A percentile compares a stretch with the other conserved stretches of the same genome.
phyloP scores from a whole-genome alignment of 257 asterid species.

The Ajuga chamaepitys region DNA sequence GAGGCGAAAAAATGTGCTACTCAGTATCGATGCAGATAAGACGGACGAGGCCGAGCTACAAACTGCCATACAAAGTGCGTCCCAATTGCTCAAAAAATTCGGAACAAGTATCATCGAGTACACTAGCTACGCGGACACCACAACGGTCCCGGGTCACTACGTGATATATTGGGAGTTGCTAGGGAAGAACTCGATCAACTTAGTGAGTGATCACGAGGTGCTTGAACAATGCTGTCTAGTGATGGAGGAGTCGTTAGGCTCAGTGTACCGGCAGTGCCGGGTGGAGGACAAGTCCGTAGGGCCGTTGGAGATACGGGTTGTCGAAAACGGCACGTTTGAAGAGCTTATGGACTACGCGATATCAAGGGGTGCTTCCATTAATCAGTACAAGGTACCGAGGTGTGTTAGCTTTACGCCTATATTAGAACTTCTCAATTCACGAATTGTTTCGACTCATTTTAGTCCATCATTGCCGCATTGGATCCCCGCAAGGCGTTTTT shows the following conservation, averaged over 20 bases:
- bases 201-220: not conserved
- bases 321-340: conserved; percentile 65
- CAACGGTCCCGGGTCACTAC: conserved; percentile 25
- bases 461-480: conserved; percentile 72
- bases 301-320: conserved; percentile 70
- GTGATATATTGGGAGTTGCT: conserved; percentile 31
- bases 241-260: conserved; percentile 30
- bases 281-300: conserved; percentile 39
- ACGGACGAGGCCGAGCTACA: conserved; percentile 34
- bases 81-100: not conserved
- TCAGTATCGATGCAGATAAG: conserved; percentile 32
- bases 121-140: conserved; percentile 28
- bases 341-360: conserved; percentile 83
- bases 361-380: conserved; percentile 78
- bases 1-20: conserved; percentile 23
- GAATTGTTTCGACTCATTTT: conserved; percentile 59
- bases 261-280: conserved; percentile 23
- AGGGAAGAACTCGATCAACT: not conserved
- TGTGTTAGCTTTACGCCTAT: conserved; percentile 72
- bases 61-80: conserved; percentile 19
- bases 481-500: conserved; percentile 47
- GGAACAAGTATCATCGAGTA: conserved; percentile 23
- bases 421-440: conserved; percentile 63
- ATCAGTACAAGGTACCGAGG: conserved; percentile 78
- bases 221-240: conserved; percentile 22